Conservation (phyloP, 495 filamentous ascomycete species). For the Penicillium bialowiezense region DNA sequence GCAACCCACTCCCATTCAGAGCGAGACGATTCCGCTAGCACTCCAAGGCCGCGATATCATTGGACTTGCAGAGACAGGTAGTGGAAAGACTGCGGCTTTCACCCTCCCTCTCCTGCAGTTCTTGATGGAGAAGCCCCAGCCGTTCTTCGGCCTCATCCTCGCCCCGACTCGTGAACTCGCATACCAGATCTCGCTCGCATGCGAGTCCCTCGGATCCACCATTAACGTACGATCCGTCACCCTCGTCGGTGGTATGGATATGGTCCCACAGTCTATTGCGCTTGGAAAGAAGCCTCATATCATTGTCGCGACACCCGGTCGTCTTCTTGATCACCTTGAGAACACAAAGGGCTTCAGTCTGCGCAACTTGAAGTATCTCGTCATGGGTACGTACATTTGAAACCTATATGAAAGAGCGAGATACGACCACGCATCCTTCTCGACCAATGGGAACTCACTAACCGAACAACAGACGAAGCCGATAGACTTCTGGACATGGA, state of each 20-base stretch:
- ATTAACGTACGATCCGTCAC: constrained; percentile 77
- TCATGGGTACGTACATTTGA: constrained; percentile 65
- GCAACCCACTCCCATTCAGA: constrained; percentile 76
- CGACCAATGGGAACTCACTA: too few relatives aligned
- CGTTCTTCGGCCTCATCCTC: constrained; percentile 76
- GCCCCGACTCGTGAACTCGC: constrained; percentile 92
- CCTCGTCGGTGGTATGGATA: constrained; percentile 91
- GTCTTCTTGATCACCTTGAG: constrained; percentile 89
- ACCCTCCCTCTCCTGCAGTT: constrained; percentile 78
- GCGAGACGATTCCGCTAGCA: constrained; percentile 74
- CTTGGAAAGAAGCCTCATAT: constrained; percentile 91
- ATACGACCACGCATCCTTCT: too few relatives aligned
- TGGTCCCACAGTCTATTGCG: constrained; percentile 84
- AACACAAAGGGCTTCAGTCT: constrained; percentile 95
- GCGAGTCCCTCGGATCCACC: constrained; percentile 78
- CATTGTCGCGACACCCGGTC: constrained; percentile 80
- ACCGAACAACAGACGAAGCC: constrained; percentile 59
- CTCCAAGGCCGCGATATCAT: constrained; percentile 83
- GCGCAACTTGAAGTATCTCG: constrained; percentile 73
- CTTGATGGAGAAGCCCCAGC: constrained; percentile 76
- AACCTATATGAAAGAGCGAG: too few relatives aligned
- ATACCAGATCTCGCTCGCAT: constrained; percentile 79
- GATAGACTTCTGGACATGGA: constrained; percentile 91
- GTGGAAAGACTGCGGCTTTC: constrained; percentile 92
- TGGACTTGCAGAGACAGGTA: constrained; percentile 90